A percentile compares a stretch with the other conserved stretches of the same genome.
Conservation (phyloP, 2,329 filamentous ascomycete genomes). For the Penicillium sp. region DNA sequence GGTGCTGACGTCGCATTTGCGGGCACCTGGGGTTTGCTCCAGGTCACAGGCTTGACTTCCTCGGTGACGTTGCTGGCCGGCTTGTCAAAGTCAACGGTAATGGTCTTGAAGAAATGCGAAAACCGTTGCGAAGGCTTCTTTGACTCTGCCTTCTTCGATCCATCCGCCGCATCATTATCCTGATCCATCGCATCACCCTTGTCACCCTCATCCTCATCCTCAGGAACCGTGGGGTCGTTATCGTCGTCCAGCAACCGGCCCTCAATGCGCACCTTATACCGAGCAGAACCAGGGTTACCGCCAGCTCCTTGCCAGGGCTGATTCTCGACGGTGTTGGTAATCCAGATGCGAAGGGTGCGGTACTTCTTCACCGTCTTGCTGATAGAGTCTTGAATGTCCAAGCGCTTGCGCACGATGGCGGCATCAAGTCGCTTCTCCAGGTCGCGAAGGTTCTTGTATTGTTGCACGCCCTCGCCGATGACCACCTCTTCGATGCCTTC, state of each 20-base stretch:
- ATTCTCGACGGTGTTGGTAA: slow-evolving; percentile 91
- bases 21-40: slow-evolving; percentile 74
- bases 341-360: slow-evolving; percentile 87
- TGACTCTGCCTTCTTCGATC: slow-evolving; percentile 31
- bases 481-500: slow-evolving; percentile 83
- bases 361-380: slow-evolving; percentile 75
- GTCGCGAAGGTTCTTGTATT: slow-evolving; percentile 82
- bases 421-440: slow-evolving; percentile 87
- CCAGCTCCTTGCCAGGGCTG: slow-evolving; percentile 77
- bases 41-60: slow-evolving; percentile 65
- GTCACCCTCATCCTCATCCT: slow-evolving; percentile 48
- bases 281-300: slow-evolving; percentile 40
- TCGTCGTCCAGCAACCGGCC: slow-evolving; percentile 77
- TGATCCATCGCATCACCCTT: slow-evolving; percentile 61
- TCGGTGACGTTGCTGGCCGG: slow-evolving; percentile 43
- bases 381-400: slow-evolving; percentile 84
- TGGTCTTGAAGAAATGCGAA: slow-evolving; percentile 55
- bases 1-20: slow-evolving; percentile 56
- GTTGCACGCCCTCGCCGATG: slow-evolving; percentile 76
- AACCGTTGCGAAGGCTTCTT: slow-evolving; percentile 45
- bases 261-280: slow-evolving; percentile 88
- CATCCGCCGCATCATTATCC: slow-evolving; percentile 47
- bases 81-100: slow-evolving; percentile 56
- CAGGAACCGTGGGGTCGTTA: slow-evolving; percentile 54
- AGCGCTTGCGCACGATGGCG: slow-evolving; percentile 87